These are phyloP conservation scores for Exophiala lecanii-corni DNA, from an alignment of 2,329 filamentous ascomycete species.

Conservation along the genomic window DNA sequence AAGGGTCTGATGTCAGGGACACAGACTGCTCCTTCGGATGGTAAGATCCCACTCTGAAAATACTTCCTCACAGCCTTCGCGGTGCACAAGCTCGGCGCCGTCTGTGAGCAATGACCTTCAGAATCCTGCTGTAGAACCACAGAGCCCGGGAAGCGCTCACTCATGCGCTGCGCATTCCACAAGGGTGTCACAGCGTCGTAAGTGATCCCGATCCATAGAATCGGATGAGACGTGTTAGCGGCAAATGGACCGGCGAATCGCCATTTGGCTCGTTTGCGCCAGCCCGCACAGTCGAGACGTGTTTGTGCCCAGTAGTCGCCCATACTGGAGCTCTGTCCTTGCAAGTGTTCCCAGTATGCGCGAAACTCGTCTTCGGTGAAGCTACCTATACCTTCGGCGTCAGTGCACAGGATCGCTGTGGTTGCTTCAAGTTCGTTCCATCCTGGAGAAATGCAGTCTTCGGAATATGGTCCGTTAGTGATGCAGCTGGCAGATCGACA, in stretches of 20 bases:
- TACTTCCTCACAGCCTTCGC: constrained; percentile 35
- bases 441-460: constrained; percentile 6
- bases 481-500: constrained; percentile 8
- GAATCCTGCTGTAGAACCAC: constrained; percentile 42
- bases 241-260: constrained; percentile 27
- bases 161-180: constrained; percentile 26
- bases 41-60: constrained; percentile 38
- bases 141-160: constrained; percentile 25
- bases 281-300: constrained; percentile 13
- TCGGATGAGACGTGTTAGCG: constrained; percentile 24
- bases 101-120: constrained; percentile 31
- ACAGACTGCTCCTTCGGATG: constrained; percentile 32
- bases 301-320: constrained; percentile 14
- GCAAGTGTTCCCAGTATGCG: constrained; percentile 28
- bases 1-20: constrained; percentile 33
- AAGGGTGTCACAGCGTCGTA: constrained; percentile 29
- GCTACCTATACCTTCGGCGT: constrained; percentile 14
- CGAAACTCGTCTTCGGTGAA: constrained; percentile 14
- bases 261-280: constrained; percentile 27
- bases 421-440: constrained; percentile 13
- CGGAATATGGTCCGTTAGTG: constrained; percentile 9
- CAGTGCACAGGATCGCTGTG: constrained; percentile 15
- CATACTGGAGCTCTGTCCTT: constrained; percentile 7
- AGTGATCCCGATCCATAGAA: constrained; percentile 28
- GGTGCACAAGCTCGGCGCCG: constrained; percentile 34